Evolutionary conservation across 495 filamentous ascomycete species (phyloP), one percentile per base, ranked within the genome.

Genomic region (Venustampulla echinocandica): DNA sequence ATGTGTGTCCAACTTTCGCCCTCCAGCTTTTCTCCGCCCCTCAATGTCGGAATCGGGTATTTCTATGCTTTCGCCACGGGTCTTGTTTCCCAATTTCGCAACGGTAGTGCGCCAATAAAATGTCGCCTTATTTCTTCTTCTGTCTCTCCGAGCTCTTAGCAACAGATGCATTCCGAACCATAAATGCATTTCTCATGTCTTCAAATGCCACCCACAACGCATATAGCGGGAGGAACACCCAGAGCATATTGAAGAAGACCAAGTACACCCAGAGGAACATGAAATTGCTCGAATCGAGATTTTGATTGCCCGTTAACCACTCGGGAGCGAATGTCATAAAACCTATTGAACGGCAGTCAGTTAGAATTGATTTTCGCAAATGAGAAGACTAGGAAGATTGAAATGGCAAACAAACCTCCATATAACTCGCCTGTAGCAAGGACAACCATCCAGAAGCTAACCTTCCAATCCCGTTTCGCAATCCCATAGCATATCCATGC

Each of bases 301-400:
- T 87, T 49, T 76, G 62, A 47, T 71, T 85, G 1, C 80, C 84
- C 3, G 74, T 82, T 45, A 97, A 64, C 90, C 89, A 97, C 68
- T 97, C 90, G 11, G 90, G 90, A 53, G 77, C 82, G 66, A 97
- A 97, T 0, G 90, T 97, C 85, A 97, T 96, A 61, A 84, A 95
- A 10, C 84, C 82, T 80, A 40, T 10, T 21, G 20, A 40, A 40
- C 10, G n/a, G 7, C 27, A 5, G 18, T 40, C 17, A 40, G 37
- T 6, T 3, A 20, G 4, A 22, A 15, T 35, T 35, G 11, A 5
- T 35, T 15, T 14, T 5, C 15, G 34, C 5, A 37, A 17, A 10
- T 7, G 7, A 44, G 34, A 11, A 24, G 34, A 9, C 2, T 5
- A 0, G 3, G 45, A 42, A 6, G 10, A 15, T 5, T 47, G n/a